A percentile compares a stretch with the other conserved stretches of the same genome.
These are phyloP conservation scores for Albugo laibachii DNA, from an alignment of 352 stramenopile species.

Conservation along the genomic window DNA sequence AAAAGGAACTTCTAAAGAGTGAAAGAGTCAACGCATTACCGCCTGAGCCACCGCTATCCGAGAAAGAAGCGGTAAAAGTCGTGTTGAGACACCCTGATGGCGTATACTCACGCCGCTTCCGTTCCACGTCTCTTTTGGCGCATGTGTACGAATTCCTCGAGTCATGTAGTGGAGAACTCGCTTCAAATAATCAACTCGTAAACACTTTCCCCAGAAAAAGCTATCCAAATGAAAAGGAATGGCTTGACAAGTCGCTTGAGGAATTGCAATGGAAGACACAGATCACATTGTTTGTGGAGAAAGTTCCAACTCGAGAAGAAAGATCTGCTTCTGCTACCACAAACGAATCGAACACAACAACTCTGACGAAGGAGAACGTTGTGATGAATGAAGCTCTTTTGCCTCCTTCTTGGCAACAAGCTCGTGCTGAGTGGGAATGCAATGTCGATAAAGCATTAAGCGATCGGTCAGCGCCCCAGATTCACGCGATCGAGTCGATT, in stretches of 20 bases:
- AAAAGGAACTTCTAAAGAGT: constrained; percentile 23
- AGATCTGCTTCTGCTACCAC: neutral
- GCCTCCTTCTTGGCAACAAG: constrained; percentile 19
- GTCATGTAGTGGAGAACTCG: constrained; percentile 23
- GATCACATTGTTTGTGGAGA: constrained; percentile 47
- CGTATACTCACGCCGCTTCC: constrained; percentile 22
- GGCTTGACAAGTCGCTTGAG: constrained; percentile 18
- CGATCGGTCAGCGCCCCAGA: constrained; percentile 13
- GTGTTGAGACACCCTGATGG: constrained; percentile 25
- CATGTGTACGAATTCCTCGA: constrained; percentile 32
- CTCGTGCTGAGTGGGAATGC: constrained; percentile 21
- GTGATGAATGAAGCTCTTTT: constrained; percentile 6
- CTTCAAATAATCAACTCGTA: constrained; percentile 21
- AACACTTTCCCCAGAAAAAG: constrained; percentile 40
- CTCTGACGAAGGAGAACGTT: neutral
- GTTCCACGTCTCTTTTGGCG: constrained; percentile 13
- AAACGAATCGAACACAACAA: neutral
- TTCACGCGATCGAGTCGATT: constrained; percentile 50
- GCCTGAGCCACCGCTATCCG: constrained; percentile 19
- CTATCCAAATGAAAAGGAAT: constrained; percentile 16
- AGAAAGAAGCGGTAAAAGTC: constrained; percentile 24
- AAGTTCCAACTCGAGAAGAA: constrained; percentile 7
- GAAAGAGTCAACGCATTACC: constrained; percentile 14
- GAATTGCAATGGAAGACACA: constrained; percentile 33
- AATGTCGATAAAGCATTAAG: constrained; percentile 21